phyloP scores from a whole-genome alignment of 2,329 filamentous ascomycete species.

The Phialophora macrospora region DNA sequence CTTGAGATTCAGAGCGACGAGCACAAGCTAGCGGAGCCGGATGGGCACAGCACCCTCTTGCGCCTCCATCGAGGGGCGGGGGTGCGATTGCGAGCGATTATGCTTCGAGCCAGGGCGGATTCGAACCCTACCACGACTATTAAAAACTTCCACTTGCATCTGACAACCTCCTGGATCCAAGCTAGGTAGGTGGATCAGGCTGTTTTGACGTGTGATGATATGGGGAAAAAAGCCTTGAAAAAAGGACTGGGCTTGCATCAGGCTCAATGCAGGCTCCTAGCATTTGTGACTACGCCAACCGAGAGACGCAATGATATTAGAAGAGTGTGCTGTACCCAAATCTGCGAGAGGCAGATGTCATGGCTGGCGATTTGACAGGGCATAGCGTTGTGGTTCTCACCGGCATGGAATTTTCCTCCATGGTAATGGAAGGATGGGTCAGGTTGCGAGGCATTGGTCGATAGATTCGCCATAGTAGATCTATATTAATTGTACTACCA shows the following conservation, averaged over 20 bases:
- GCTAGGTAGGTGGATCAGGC: neutral
- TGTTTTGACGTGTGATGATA: slow-evolving; percentile 11
- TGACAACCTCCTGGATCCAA: neutral
- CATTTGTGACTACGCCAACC: neutral
- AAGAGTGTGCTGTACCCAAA: neutral
- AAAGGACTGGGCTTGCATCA: neutral
- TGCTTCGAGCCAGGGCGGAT: slow-evolving; percentile 13
- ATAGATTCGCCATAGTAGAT: neutral
- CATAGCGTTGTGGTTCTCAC: neutral
- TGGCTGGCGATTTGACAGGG: neutral
- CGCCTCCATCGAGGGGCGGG: slow-evolving; percentile 16
- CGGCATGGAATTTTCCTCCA: neutral
- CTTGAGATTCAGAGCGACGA: slow-evolving; percentile 28
- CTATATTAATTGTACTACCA: slow-evolving; percentile 8
- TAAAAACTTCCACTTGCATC: neutral
- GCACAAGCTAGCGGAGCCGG: slow-evolving; percentile 27
- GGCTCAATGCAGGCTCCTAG: neutral
- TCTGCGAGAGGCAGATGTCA: neutral
- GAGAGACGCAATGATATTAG: neutral
- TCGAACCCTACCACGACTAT: slow-evolving; percentile 21
- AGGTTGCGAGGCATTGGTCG: neutral
- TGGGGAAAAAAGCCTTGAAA: neutral
- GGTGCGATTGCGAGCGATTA: slow-evolving; percentile 12
- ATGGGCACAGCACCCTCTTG: slow-evolving; percentile 27
- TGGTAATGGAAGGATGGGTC: neutral